Base-by-base conservation (phyloP, 2,329 filamentous ascomycete genomes). In the Tolypocladium paradoxum region DNA sequence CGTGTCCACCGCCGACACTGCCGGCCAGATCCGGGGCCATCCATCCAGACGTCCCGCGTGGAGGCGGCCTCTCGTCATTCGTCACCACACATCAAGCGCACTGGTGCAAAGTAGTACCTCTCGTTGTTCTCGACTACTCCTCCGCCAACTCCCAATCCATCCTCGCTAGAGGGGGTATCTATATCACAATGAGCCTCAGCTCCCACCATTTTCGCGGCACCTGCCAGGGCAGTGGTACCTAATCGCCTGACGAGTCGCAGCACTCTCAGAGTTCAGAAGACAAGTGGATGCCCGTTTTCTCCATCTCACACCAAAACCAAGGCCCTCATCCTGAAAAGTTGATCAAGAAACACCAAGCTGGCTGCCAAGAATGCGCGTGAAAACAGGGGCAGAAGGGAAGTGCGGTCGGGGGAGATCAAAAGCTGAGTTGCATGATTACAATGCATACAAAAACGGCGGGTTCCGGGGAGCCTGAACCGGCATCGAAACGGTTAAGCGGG, bases 311-410 rank as follows among this genome's bases (percentile, higher is more conserved):
- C 43, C 43, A 4, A n/a, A 47, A 18, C 20, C 16, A 29, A 33
- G 43, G n/a, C 27, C 29, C 27, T 33, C 27, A 31, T 33, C 43
- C 27, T 31, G 43, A 47, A 47, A 33, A 47, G 11, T 47, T 11
- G 24, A 33, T 47, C 27, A 45, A 45, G 29, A 46, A 35, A 36
- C 33, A 57, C 58, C 54, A 56, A 55, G 58, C 56, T 59, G 54
- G 53, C 56, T 62, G 59, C 55, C 58, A 60, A 12, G 18, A 20
- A 24, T 47, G 43, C 27, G 27, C 14, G 14, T 31, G 20, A 33
- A 31, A 27, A 35, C 16, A 27, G 14, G 22, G 24, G 6, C 12
- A 18, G 33, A 12, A 36, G 14, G 29, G 20, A 49, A 24, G 18
- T 47, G 43, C 18, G 20, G 27, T 31, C 18, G 18, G 18, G 18